Conservation (phyloP, 2,329 filamentous ascomycete species). For the Fusarium sp. region DNA sequence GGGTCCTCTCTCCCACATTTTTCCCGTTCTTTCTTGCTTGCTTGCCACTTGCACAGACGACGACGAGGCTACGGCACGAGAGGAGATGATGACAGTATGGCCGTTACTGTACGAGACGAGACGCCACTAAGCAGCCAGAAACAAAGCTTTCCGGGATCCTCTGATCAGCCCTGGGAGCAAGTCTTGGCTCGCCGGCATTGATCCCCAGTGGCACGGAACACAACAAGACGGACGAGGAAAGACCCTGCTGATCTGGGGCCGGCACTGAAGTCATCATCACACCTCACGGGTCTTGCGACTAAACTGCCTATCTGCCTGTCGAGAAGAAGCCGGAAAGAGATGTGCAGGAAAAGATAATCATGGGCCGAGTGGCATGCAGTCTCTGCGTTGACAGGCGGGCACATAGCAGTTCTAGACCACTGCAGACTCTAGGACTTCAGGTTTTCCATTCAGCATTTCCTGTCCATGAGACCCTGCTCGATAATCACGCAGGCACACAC, state of each 20-base stretch:
- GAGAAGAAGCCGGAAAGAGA: constrained; percentile 28
- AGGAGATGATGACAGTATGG: constrained; percentile 33
- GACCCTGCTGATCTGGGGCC: constrained; percentile 43
- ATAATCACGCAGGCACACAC: constrained; percentile 13
- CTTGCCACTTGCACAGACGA: constrained; percentile 13
- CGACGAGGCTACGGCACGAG: constrained; percentile 24
- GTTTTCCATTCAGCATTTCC: constrained; percentile 10
- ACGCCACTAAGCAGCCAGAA: neutral
- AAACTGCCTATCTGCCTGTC: constrained; percentile 3
- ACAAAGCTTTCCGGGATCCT: neutral
- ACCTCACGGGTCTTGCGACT: constrained; percentile 10
- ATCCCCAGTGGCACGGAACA: constrained; percentile 6
- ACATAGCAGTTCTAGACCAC: neutral
- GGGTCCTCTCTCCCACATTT: constrained; percentile 36
- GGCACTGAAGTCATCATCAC: constrained; percentile 37
- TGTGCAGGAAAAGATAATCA: constrained; percentile 21
- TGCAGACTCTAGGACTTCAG: neutral
- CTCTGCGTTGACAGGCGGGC: neutral
- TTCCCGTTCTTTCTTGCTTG: neutral
- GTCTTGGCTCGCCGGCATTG: constrained; percentile 19
- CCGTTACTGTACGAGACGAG: constrained; percentile 14
- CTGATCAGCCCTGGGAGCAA: neutral
- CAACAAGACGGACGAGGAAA: constrained; percentile 24
- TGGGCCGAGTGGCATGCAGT: constrained; percentile 21
- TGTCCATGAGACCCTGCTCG: constrained; percentile 25